Evolutionary conservation across 495 filamentous ascomycete species (phyloP).

Genomic region (Poronia punctata): DNA sequence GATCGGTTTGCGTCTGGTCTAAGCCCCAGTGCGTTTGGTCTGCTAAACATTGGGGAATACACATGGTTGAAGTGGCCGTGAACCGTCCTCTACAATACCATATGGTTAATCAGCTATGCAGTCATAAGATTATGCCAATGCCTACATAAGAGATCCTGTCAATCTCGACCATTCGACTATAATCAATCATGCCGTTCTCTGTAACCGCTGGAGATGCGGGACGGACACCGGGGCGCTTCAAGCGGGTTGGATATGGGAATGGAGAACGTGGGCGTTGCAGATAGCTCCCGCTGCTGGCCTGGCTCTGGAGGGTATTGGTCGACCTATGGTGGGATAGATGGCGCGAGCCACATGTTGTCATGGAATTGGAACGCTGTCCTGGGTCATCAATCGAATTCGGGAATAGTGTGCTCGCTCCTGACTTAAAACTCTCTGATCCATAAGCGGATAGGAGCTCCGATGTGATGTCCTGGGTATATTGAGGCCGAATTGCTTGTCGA

Average conservation of each 20-base stretch:
- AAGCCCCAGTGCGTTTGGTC: slow-evolving; percentile 22
- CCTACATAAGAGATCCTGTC: slow-evolving; percentile 39
- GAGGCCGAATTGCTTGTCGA: slow-evolving; percentile 27
- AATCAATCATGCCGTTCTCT: slow-evolving; percentile 41
- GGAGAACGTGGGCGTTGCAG: slow-evolving; percentile 53
- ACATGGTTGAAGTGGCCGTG: slow-evolving; percentile 37
- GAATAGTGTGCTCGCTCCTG: slow-evolving; percentile 30
- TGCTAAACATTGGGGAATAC: slow-evolving; percentile 29
- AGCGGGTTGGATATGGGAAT: slow-evolving; percentile 56
- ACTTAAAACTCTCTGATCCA: slow-evolving; percentile 37
- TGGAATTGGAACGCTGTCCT: slow-evolving; percentile 49
- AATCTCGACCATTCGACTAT: slow-evolving; percentile 45
- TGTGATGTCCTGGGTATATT: slow-evolving; percentile 36
- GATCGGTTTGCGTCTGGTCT: slow-evolving; percentile 32
- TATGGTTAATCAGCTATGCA: slow-evolving; percentile 7
- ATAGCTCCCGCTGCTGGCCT: slow-evolving; percentile 24
- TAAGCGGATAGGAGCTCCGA: slow-evolving; percentile 45
- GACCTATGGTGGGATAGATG: slow-evolving; percentile 45
- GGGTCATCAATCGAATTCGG: slow-evolving; percentile 29
- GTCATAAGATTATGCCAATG: not conserved
- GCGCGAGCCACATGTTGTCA: slow-evolving; percentile 50
- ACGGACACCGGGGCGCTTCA: slow-evolving; percentile 57
- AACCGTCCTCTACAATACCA: slow-evolving; percentile 28
- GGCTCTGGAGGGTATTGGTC: slow-evolving; percentile 44
- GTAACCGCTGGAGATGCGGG: slow-evolving; percentile 56